Conservation (phyloP, 192 early-diverging fungal genomes). For the Glomus cerebriforme region DNA sequence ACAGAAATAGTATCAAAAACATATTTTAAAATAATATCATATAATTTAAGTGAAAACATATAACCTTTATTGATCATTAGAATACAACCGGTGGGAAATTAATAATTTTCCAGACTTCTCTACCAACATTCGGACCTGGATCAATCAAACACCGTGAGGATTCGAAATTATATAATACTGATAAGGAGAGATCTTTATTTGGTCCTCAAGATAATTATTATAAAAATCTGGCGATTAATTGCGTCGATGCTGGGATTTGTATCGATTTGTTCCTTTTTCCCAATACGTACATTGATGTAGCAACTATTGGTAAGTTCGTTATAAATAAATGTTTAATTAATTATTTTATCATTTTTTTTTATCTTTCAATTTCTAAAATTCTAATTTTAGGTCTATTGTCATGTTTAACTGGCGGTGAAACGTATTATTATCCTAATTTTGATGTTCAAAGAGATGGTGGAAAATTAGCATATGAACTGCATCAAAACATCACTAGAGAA, state of each 20-base stretch:
- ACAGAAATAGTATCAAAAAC: neutral
- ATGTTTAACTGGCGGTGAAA: conserved; percentile 88
- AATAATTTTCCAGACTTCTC: conserved; percentile 82
- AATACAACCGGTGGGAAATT: conserved; percentile 84
- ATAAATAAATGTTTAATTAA: neutral
- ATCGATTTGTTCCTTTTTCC: conserved; percentile 94
- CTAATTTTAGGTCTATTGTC: conserved; percentile 60
- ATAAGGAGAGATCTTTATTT: conserved; percentile 88
- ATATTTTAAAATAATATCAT: neutral
- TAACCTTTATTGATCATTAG: conserved; percentile 35
- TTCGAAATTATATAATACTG: conserved; percentile 83
- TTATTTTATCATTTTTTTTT: neutral
- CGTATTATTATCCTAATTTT: conserved; percentile 82
- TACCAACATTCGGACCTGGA: conserved; percentile 90
- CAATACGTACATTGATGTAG: conserved; percentile 83
- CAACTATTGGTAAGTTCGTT: conserved; percentile 65
- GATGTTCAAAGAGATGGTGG: conserved; percentile 69
- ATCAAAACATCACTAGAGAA: conserved; percentile 66
- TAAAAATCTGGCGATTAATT: conserved; percentile 79
- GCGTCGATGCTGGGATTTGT: conserved; percentile 78
- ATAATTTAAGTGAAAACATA: too few relatives aligned
- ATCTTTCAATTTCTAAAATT: neutral
- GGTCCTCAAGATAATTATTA: conserved; percentile 88
- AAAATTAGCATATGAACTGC: conserved; percentile 75
- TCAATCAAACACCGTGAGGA: conserved; percentile 87